Conservation (phyloP, 345 rosid species). For the Balakata baccata region DNA sequence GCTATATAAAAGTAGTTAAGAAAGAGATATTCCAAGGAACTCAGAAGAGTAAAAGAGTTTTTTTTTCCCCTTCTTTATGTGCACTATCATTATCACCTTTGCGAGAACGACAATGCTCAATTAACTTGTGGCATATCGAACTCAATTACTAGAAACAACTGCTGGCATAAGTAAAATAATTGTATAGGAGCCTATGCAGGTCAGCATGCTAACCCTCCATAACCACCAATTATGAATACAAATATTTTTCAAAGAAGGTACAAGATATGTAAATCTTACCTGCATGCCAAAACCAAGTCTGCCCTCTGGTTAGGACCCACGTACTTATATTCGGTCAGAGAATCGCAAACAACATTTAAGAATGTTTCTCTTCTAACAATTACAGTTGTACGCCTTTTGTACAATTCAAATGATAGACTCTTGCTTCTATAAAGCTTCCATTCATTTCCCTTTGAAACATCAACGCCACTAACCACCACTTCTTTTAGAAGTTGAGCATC, state of each 20-base stretch:
- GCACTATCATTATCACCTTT: background rate
- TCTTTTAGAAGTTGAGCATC: conserved; percentile 39
- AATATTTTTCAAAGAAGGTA: conserved; percentile 2
- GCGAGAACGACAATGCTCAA: background rate
- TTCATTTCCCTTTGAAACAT: conserved; percentile 31
- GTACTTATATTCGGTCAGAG: conserved; percentile 83
- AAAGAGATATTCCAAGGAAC: background rate
- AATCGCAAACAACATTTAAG: conserved; percentile 74
- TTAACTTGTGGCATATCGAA: background rate
- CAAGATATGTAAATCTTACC: conserved; percentile 40
- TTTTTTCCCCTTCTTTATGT: background rate
- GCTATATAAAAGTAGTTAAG: background rate
- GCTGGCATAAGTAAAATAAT: background rate
- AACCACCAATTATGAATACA: background rate
- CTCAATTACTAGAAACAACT: background rate
- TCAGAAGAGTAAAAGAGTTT: background rate
- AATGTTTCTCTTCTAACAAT: conserved; percentile 67
- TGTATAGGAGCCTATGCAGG: background rate
- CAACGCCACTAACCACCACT: conserved; percentile 26
- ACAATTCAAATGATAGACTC: conserved; percentile 68
- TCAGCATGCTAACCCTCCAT: background rate
- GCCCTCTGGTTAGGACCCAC: conserved; percentile 95
- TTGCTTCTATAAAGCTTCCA: conserved; percentile 34
- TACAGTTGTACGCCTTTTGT: conserved; percentile 80
- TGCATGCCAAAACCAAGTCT: conserved; percentile 93